Evolutionary conservation across 2,329 filamentous ascomycete genomes (phyloP).

Genomic region (Grosmannia penicillata): DNA sequence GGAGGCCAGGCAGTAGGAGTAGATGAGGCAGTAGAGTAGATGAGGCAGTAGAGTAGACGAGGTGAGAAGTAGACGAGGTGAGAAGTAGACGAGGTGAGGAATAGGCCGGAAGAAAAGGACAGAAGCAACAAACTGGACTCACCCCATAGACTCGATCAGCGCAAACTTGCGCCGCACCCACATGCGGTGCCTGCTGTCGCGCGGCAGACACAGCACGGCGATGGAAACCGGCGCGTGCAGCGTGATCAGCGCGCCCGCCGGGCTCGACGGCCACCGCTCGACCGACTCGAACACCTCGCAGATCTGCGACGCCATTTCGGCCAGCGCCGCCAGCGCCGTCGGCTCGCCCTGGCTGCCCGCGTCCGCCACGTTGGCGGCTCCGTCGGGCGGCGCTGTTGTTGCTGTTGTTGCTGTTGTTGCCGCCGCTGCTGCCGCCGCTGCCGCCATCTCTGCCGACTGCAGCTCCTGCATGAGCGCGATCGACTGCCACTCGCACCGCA

Average conservation of each 20-base stretch:
- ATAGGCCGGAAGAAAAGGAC: background rate
- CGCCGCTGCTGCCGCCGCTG: background rate
- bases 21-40: background rate
- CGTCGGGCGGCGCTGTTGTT: background rate
- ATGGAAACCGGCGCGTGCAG: slow-evolving; percentile 67
- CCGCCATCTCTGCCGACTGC: slow-evolving; percentile 37
- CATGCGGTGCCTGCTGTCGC: slow-evolving; percentile 54
- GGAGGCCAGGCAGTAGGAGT: too few relatives aligned
- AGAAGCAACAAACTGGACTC: background rate
- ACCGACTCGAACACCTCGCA: slow-evolving; percentile 72
- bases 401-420: background rate
- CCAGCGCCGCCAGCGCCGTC: slow-evolving; percentile 31
- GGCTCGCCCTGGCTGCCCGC: slow-evolving; percentile 4
- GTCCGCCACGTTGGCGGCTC: background rate
- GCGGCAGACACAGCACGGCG: slow-evolving; percentile 64
- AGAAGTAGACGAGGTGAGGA: background rate
- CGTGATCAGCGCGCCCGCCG: slow-evolving; percentile 54
- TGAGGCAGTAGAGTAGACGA: background rate
- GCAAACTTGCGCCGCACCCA: slow-evolving; percentile 75
- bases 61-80: background rate
- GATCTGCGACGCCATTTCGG: slow-evolving; percentile 48
- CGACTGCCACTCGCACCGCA: slow-evolving; percentile 63
- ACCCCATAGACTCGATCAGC: slow-evolving; percentile 41
- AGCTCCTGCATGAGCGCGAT: slow-evolving; percentile 69
- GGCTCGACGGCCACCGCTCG: slow-evolving; percentile 53